Conservation (phyloP, 257 asterid genomes). For the Salvia splendens region DNA sequence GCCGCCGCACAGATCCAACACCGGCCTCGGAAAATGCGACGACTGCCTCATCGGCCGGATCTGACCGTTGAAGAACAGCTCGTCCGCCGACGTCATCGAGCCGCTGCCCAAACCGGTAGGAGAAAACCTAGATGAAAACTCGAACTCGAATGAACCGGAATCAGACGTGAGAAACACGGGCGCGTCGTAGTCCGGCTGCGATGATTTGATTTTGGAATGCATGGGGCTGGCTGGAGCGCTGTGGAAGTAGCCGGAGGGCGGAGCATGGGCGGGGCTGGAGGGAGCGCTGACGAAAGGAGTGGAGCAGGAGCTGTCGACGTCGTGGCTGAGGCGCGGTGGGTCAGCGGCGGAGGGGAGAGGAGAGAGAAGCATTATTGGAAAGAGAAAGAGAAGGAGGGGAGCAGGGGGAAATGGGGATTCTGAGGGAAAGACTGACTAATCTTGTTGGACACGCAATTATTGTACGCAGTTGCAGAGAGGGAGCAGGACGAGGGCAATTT, state of each 20-base stretch:
- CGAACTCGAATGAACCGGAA: conserved; percentile 61
- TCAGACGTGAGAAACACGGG: conserved; percentile 49
- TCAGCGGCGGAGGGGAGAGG: conserved; percentile 35
- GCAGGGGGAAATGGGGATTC: conserved; percentile 37
- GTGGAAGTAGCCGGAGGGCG: conserved; percentile 56
- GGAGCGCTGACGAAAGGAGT: conserved; percentile 68
- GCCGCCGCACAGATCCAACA: conserved; percentile 32
- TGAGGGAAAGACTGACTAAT: conserved; percentile 34
- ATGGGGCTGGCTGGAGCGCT: conserved; percentile 69
- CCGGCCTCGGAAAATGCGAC: conserved; percentile 45
- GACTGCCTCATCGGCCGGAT: conserved; percentile 60
- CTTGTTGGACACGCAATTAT: conserved; percentile 50
- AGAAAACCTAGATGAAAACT: conserved; percentile 51
- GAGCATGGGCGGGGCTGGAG: conserved; percentile 51
- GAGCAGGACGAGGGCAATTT: background rate
- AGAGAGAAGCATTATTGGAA: conserved; percentile 42
- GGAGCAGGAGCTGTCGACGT: conserved; percentile 55
- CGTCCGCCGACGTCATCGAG: conserved; percentile 61
- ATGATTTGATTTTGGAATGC: conserved; percentile 37
- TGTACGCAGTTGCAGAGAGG: conserved; percentile 46
- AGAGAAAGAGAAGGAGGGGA: conserved; percentile 15
- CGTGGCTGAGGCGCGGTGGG: conserved; percentile 56
- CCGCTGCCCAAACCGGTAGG: conserved; percentile 35
- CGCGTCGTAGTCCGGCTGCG: conserved; percentile 33
- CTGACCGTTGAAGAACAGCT: conserved; percentile 62